phyloP scores from a whole-genome alignment of 169 alveolate genomes.

The Plasmodium coatneyi region DNA sequence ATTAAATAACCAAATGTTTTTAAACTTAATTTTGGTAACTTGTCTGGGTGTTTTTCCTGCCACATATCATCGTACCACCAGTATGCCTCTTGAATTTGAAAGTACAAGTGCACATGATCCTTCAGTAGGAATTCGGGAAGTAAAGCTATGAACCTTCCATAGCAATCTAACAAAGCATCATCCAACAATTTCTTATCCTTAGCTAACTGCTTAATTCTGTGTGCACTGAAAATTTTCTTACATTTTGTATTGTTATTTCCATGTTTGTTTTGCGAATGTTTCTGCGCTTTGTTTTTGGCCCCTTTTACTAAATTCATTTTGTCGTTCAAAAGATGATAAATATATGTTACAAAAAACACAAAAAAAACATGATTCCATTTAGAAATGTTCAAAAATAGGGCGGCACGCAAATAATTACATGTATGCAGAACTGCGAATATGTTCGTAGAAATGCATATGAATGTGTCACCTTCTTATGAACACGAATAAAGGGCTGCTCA shows the following conservation, averaged over 20 bases:
- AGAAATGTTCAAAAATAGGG: conserved; percentile 9
- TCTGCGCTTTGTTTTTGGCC: conserved; percentile 18
- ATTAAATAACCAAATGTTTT: conserved; percentile 86
- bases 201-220: conserved; percentile 54
- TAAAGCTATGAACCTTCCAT: conserved; percentile 91
- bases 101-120: conserved; percentile 90
- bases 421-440: conserved; percentile 1
- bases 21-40: conserved; percentile 83
- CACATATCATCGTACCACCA: conserved; percentile 95
- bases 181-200: conserved; percentile 83
- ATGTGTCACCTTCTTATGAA: neutral
- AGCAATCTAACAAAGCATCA: conserved; percentile 89
- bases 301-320: conserved; percentile 39
- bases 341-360: conserved; percentile 6
- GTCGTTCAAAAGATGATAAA: neutral
- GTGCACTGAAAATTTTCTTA: conserved; percentile 51
- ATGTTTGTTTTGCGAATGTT: conserved; percentile 12
- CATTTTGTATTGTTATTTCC: conserved; percentile 10
- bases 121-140: conserved; percentile 90
- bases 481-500: neutral
- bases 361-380: conserved; percentile 54
- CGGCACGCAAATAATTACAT: neutral
- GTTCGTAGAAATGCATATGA: neutral
- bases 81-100: conserved; percentile 92
- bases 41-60: conserved; percentile 87